Base-by-base conservation (phyloP, 2,329 filamentous ascomycete genomes). In the Fusarium brevicatenulatum region DNA sequence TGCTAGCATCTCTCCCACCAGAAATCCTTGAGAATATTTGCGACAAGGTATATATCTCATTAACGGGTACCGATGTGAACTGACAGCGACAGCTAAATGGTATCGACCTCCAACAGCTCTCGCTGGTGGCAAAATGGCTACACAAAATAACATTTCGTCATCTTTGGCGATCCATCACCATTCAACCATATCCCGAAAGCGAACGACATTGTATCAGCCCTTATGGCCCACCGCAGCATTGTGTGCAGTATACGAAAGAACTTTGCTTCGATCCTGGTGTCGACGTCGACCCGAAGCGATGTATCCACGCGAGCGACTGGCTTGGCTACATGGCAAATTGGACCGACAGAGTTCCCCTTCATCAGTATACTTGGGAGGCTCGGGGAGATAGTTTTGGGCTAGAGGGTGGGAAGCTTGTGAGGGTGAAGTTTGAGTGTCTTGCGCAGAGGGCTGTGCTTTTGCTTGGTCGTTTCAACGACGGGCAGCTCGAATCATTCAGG, bases 361-460 rank as follows among this genome's bases (percentile, higher is more conserved):
- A 49, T 16, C 15, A 52, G 10, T n/a, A 67, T 46, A 47, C 54
- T 1, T 67, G 46, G 64, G 54, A 67, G 3, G 28, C 40, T 3
- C 25, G 18, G 9, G 34, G 40, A 2, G 40, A 61, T 18, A 67
- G 23, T 5, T 61, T 52, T 39, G 46, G 53, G 0, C 4, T 53
- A 1, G 40, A 12, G 3, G 7, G 40, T 1, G 37, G 63, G 0
- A 54, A 28, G 2, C 55, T 68, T 39, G 47, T 68, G 2, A 34
- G 55, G 3, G 55, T 68, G 1, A 68, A 62, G 18, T 68, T 54
- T 30, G 63, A 68, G 9, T 68, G 65, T 32, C 55, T 68, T 13
- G 37, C 56, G 5, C 55, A 68, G 13, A 28, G 63, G 21, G 32
- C 49, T 25, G 25, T 68, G 32, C 25, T 19, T 0, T n/a, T 55